phyloP scores from a whole-genome alignment of 306 rosid genomes.

The Amphicarpaea edgeworthii region DNA sequence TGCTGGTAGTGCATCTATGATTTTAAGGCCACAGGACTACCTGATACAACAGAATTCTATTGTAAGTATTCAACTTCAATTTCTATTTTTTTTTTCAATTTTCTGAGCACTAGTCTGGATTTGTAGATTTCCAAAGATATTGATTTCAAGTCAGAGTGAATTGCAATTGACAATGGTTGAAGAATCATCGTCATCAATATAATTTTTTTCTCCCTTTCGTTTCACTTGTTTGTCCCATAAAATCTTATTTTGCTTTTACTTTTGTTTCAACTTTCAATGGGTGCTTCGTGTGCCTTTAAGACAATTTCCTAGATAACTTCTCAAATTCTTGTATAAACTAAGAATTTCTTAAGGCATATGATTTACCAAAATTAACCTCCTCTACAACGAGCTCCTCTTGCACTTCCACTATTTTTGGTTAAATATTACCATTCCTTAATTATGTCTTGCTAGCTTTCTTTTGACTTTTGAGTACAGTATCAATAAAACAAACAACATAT shows the following conservation, averaged over 20 bases:
- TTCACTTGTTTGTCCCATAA: constrained; percentile 12
- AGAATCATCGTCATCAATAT: neutral
- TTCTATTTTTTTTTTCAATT: neutral
- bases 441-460: constrained; percentile 23
- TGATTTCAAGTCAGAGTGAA: constrained; percentile 31
- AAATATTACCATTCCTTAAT: constrained; percentile 15
- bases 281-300: constrained; percentile 27
- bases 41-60: constrained; percentile 81
- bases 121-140: constrained; percentile 14
- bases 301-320: constrained; percentile 20
- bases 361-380: constrained; percentile 19
- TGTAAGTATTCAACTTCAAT: constrained; percentile 64
- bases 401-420: constrained; percentile 24
- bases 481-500: neutral
- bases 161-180: constrained; percentile 32
- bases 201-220: constrained; percentile 17
- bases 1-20: constrained; percentile 79
- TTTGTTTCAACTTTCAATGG: constrained; percentile 32
- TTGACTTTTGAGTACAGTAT: constrained; percentile 7
- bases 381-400: constrained; percentile 11
- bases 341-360: constrained; percentile 7
- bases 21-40: constrained; percentile 88
- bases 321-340: constrained; percentile 1
- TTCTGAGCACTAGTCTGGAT: constrained; percentile 25
- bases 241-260: constrained; percentile 36